A percentile compares a stretch with the other conserved stretches of the same genome.
These are phyloP conservation scores for Candida maesae DNA, from an alignment of 805 yeast species.

Conservation along the genomic window DNA sequence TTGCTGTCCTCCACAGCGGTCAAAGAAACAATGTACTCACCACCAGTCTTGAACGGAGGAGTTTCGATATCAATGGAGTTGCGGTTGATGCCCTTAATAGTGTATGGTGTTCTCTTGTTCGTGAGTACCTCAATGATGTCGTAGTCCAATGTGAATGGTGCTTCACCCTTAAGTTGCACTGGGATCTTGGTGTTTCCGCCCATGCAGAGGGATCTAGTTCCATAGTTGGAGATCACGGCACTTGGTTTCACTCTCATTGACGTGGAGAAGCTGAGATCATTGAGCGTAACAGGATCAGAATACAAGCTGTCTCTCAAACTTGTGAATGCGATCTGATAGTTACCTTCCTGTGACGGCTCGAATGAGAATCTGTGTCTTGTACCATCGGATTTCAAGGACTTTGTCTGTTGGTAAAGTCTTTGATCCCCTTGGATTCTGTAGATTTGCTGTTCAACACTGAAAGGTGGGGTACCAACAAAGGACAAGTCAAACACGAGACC, in stretches of 20 bases:
- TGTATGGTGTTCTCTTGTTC: constrained; percentile 42
- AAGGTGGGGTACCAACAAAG: constrained; percentile 80
- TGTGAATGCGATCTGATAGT: constrained; percentile 68
- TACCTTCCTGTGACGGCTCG: constrained; percentile 78
- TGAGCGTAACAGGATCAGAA: constrained; percentile 35
- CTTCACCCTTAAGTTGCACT: constrained; percentile 67
- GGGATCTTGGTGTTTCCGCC: constrained; percentile 46
- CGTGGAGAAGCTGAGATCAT: constrained; percentile 56
- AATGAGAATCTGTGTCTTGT: constrained; percentile 58
- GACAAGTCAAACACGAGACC: constrained; percentile 74
- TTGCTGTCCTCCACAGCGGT: constrained; percentile 69
- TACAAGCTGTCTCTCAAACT: constrained; percentile 63
- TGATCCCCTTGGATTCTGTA: constrained; percentile 44
- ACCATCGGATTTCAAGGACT: constrained; percentile 34
- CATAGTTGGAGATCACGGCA: constrained; percentile 31
- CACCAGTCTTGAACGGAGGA: constrained; percentile 59
- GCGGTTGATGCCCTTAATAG: constrained; percentile 37
- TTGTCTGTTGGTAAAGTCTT: constrained; percentile 33
- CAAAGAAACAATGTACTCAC: constrained; percentile 63
- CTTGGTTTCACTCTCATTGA: constrained; percentile 69
- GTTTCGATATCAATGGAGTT: constrained; percentile 43
- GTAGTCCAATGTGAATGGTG: constrained; percentile 72
- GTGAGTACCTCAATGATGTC: constrained; percentile 57
- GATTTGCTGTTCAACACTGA: constrained; percentile 57
- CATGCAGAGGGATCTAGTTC: constrained; percentile 37